Percentiles rank a stretch among this genome's conserved stretches.
Conservation (phyloP, 257 asterid species). For the Jasminum sambac region DNA sequence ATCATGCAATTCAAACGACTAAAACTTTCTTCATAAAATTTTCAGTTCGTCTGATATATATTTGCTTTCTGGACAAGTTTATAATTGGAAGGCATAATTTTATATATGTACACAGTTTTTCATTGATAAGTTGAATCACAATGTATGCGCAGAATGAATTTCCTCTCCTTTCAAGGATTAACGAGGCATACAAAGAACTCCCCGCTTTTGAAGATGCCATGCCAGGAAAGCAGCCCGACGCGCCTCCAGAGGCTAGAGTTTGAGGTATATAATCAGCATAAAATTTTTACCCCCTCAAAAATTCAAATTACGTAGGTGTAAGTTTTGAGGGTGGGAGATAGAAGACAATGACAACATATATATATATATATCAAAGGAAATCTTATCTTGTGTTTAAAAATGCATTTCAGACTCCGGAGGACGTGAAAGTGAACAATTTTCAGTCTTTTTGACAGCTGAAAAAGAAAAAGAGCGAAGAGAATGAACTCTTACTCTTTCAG, state of each 20-base stretch:
- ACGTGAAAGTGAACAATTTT: too few species aligned
- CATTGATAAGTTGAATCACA: neutral
- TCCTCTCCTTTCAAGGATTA: slow-evolving; percentile 45
- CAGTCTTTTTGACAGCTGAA: too few species aligned
- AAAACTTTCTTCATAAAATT: neutral
- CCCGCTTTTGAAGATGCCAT: slow-evolving; percentile 53
- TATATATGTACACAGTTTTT: neutral
- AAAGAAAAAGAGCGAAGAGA: too few species aligned
- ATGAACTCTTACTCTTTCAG: neutral
- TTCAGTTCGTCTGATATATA: neutral
- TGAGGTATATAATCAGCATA: slow-evolving; percentile 18
- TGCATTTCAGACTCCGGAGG: too few species aligned
- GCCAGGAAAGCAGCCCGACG: slow-evolving; percentile 64
- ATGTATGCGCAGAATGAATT: slow-evolving; percentile 44
- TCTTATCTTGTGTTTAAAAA: too few species aligned
- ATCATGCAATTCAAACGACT: neutral
- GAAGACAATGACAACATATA: too few species aligned
- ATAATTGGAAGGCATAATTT: neutral
- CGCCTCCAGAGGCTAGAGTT: slow-evolving; percentile 46
- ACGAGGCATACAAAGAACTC: slow-evolving; percentile 44
- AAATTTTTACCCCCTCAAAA: neutral
- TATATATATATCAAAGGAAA: too few species aligned
- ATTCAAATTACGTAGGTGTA: neutral
- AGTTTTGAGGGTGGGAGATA: neutral
- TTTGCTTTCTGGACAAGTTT: neutral